A percentile compares a stretch with the other conserved stretches of the same genome.
phyloP scores from a whole-genome alignment of 1,284 basidiomycete genomes.

The Coniferiporia weirii region DNA sequence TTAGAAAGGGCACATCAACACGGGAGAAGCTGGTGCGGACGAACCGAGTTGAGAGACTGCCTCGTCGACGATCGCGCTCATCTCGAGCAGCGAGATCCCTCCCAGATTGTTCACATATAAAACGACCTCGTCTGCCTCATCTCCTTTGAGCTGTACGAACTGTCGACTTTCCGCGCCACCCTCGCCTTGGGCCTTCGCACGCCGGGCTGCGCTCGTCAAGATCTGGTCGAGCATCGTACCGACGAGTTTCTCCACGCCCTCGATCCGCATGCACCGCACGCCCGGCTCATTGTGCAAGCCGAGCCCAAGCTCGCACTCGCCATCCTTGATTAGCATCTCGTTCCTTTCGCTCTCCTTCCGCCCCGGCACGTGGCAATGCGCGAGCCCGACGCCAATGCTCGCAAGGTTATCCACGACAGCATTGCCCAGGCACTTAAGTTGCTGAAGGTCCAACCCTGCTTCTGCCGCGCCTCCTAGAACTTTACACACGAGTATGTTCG shows the following conservation, averaged over 20 bases:
- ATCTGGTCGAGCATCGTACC: constrained; percentile 33
- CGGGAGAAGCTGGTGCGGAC: constrained; percentile 9
- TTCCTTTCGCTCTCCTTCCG: constrained; percentile 25
- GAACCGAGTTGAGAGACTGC: constrained; percentile 37
- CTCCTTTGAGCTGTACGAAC: not conserved
- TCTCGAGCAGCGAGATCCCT: constrained; percentile 49
- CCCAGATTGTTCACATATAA: constrained; percentile 54
- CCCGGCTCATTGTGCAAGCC: constrained; percentile 58
- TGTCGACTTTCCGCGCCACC: not conserved
- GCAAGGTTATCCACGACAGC: constrained; percentile 40
- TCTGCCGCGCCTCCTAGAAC: constrained; percentile 54
- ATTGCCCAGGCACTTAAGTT: constrained; percentile 45
- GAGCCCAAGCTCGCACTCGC: constrained; percentile 46
- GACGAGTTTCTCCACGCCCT: constrained; percentile 28
- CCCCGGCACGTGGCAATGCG: constrained; percentile 55
- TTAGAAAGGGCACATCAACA: not conserved
- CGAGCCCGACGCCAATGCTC: constrained; percentile 49
- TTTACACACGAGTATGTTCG: constrained; percentile 68
- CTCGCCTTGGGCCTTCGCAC: not conserved
- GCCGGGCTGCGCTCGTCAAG: not conserved
- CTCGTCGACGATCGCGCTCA: constrained; percentile 44
- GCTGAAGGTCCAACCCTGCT: constrained; percentile 39
- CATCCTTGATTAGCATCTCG: constrained; percentile 26
- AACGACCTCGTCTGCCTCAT: constrained; percentile 30
- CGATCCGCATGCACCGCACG: constrained; percentile 34